These are phyloP conservation scores for Geranium brycei DNA, from an alignment of 345 rosid species.

Conservation along the genomic window DNA sequence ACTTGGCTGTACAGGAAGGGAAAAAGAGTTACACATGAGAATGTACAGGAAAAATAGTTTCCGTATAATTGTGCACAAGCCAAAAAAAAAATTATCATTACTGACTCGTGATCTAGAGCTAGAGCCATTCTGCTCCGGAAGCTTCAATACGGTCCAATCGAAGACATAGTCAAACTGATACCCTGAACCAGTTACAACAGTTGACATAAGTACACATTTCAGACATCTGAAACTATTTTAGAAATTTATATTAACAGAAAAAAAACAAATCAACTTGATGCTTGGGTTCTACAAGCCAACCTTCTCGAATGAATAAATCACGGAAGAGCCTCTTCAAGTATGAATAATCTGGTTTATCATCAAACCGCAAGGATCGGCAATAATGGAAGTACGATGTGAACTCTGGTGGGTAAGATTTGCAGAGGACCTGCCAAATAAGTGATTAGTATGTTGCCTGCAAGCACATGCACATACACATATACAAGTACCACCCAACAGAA, in stretches of 20 bases:
- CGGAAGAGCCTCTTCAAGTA: constrained; percentile 88
- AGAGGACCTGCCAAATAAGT: constrained; percentile 48
- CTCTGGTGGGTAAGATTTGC: constrained; percentile 78
- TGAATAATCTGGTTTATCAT: constrained; percentile 94
- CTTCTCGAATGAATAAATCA: constrained; percentile 86
- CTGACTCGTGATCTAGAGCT: constrained; percentile 72
- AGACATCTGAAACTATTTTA: too few species aligned
- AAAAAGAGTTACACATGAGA: background rate
- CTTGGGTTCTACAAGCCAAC: constrained; percentile 20
- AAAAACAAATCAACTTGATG: background rate
- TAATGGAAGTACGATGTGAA: constrained; percentile 92
- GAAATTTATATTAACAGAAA: background rate
- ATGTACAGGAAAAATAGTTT: background rate
- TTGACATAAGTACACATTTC: too few species aligned
- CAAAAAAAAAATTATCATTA: constrained; percentile 4
- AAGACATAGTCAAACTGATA: constrained; percentile 87
- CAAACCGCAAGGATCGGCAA: constrained; percentile 88
- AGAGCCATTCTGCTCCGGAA: constrained; percentile 52
- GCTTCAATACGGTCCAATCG: constrained; percentile 85
- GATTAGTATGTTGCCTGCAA: background rate
- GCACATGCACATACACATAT: background rate
- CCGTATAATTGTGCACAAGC: background rate
- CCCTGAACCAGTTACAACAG: constrained; percentile 32
- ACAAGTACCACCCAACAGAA: background rate
- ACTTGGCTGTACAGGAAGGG: constrained; percentile 25